Conservation (phyloP, 495 filamentous ascomycete genomes). For the Glarea lozoyensis region DNA sequence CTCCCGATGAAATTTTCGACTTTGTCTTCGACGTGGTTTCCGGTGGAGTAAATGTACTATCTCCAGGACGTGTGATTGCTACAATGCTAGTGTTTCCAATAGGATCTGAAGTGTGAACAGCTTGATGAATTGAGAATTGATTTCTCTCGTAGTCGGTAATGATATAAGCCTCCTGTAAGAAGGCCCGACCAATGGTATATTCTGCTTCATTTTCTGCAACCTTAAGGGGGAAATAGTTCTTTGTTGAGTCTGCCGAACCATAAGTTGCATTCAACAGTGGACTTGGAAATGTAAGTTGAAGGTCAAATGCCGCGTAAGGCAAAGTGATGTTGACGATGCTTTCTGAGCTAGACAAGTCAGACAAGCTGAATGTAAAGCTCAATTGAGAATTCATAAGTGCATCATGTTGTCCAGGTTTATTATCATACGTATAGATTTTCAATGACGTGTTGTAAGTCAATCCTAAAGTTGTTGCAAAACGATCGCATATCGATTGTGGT, state of each 20-base stretch:
- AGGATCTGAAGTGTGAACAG: constrained; percentile 38
- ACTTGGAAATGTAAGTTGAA: constrained; percentile 44
- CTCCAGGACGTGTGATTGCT: constrained; percentile 33
- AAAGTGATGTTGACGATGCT: constrained; percentile 53
- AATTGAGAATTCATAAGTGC: constrained; percentile 24
- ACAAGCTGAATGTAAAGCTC: constrained; percentile 40
- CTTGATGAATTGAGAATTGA: constrained; percentile 51
- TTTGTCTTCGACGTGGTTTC: constrained; percentile 35
- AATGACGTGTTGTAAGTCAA: constrained; percentile 46
- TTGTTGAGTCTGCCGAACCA: constrained; percentile 24
- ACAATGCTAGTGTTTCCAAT: constrained; percentile 36
- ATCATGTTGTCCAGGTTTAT: constrained; percentile 22
- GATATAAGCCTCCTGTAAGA: constrained; percentile 64
- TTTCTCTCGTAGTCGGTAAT: constrained; percentile 56
- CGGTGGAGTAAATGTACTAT: constrained; percentile 35
- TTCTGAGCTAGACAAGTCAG: constrained; percentile 20
- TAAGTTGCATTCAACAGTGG: constrained; percentile 32
- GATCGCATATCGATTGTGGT: constrained; percentile 48
- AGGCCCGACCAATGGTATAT: constrained; percentile 56
- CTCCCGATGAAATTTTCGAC: constrained; percentile 37
- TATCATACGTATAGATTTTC: constrained; percentile 34
- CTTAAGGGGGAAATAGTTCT: constrained; percentile 57
- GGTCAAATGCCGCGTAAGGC: constrained; percentile 55
- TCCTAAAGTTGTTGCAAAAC: constrained; percentile 51
- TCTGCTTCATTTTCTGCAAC: constrained; percentile 40